Conservation (phyloP, 2,329 filamentous ascomycete genomes). For the Alternaria brassicicola region DNA sequence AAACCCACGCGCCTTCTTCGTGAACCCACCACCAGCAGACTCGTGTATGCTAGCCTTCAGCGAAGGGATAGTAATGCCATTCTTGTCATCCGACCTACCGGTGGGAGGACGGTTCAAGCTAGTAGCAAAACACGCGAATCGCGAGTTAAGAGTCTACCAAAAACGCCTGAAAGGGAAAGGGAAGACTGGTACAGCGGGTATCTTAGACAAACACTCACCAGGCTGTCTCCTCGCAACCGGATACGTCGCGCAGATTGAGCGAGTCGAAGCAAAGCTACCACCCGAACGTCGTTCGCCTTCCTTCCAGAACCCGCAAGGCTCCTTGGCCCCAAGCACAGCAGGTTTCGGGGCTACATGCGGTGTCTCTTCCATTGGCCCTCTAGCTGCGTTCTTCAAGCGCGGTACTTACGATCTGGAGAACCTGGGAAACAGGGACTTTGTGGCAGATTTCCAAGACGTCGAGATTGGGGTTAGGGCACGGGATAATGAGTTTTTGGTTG, state of each 20-base stretch:
- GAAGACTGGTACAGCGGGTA: slow-evolving; percentile 21
- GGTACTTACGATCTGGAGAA: slow-evolving; percentile 36
- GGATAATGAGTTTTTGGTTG: slow-evolving; percentile 55
- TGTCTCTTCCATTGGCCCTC: slow-evolving; percentile 51
- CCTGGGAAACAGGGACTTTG: slow-evolving; percentile 44
- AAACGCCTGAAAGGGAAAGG: slow-evolving; percentile 44
- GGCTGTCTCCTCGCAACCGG: slow-evolving; percentile 52
- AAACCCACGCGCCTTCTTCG: slow-evolving; percentile 55
- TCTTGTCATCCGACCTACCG: slow-evolving; percentile 44
- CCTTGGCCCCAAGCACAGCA: slow-evolving; percentile 38
- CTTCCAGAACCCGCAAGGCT: slow-evolving; percentile 47
- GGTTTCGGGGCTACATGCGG: slow-evolving; percentile 52
- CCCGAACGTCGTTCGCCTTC: slow-evolving; percentile 24
- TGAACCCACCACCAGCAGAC: slow-evolving; percentile 47
- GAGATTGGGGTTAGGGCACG: slow-evolving; percentile 52
- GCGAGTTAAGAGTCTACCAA: slow-evolving; percentile 53
- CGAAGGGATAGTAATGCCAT: slow-evolving; percentile 55
- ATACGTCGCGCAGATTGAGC: slow-evolving; percentile 52
- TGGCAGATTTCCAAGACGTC: slow-evolving; percentile 48
- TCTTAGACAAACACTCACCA: slow-evolving; percentile 47
- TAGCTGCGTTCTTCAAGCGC: slow-evolving; percentile 41
- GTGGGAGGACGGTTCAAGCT: slow-evolving; percentile 50
- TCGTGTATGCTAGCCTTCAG: slow-evolving; percentile 57
- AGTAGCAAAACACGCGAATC: slow-evolving; percentile 50
- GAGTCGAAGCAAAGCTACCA: slow-evolving; percentile 46